Conservation (phyloP, 148 eudicot species). For the Vaccinium darrowii region DNA sequence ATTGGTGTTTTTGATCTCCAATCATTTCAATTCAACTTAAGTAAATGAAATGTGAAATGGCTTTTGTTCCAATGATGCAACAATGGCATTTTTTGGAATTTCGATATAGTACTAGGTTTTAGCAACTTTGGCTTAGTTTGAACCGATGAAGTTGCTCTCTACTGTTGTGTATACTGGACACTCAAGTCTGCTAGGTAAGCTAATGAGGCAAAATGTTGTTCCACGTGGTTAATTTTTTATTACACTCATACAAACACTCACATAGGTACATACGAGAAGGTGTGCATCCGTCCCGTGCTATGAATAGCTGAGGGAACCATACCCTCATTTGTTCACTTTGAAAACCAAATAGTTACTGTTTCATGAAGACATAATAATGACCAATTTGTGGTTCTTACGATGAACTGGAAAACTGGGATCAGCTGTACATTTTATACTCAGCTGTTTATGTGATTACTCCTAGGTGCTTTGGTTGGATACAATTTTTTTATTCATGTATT, state of each 20-base stretch:
- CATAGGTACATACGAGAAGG: no score
- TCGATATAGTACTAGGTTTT: neutral
- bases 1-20: neutral
- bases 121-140: neutral
- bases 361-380: neutral
- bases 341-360: neutral
- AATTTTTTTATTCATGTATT: neutral
- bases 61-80: neutral
- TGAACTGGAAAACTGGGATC: neutral
- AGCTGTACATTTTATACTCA: neutral
- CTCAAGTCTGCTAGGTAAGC: neutral
- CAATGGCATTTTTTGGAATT: neutral
- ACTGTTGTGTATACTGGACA: neutral
- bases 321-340: neutral
- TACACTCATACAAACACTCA: neutral
- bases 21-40: neutral
- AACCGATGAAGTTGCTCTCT: neutral
- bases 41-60: neutral
- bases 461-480: constrained; percentile 1
- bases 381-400: neutral
- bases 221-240: neutral
- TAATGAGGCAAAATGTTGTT: neutral
- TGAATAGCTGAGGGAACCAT: neutral
- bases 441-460: neutral
- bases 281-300: neutral